Conservation (phyloP, 2,329 filamentous ascomycete species). For the Rhynchosporium graminicola region DNA sequence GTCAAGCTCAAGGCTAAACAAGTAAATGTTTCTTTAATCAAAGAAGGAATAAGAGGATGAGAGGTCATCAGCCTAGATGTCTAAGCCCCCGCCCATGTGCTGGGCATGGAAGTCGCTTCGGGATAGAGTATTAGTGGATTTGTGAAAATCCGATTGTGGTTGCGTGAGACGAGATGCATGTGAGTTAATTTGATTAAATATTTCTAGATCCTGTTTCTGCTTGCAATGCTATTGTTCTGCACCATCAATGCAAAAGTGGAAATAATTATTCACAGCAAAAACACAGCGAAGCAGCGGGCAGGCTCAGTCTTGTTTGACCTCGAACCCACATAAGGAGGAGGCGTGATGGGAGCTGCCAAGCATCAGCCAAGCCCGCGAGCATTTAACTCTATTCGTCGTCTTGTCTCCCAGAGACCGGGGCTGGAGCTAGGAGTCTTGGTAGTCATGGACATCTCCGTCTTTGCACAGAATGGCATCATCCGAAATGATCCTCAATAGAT, state of each 20-base stretch:
- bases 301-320: no score
- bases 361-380: constrained; percentile 4
- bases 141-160: background rate
- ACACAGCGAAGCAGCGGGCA: no score
- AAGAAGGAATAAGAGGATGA: background rate
- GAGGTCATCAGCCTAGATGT: background rate
- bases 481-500: no score
- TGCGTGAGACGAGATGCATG: constrained; percentile 1
- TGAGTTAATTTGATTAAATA: constrained; percentile 6
- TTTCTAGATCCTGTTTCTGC: no score
- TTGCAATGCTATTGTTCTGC: no score
- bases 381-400: constrained; percentile 13
- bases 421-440: no score
- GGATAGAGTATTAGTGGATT: background rate
- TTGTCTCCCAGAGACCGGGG: background rate
- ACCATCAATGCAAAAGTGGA: no score
- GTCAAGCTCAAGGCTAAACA: background rate
- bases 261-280: no score
- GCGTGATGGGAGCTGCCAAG: constrained; percentile 3
- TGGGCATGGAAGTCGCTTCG: background rate
- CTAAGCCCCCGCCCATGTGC: background rate
- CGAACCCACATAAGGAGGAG: background rate
- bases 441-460: background rate
- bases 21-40: background rate
- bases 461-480: background rate